Percentiles rank a stretch among this genome's conserved stretches.
Conservation (phyloP, 225 moss, liverwort and hornwort species). For the Thuidium tamariscinum region DNA sequence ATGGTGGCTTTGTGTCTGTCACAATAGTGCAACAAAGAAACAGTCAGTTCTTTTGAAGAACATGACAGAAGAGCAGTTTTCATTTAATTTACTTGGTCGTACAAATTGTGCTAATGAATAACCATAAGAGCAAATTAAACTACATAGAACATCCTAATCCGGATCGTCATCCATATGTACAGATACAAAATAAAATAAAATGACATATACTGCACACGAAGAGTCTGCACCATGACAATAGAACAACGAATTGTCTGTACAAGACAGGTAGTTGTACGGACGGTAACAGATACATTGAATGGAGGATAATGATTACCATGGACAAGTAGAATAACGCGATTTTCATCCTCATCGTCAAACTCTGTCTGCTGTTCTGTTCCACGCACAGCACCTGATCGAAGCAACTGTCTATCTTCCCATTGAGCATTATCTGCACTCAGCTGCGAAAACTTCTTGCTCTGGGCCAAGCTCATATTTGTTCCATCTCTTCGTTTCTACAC, state of each 20-base stretch:
- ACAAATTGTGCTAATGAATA: not conserved
- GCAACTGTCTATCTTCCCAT: conserved; percentile 95
- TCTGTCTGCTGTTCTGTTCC: conserved; percentile 93
- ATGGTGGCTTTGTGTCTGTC: conserved; percentile 93
- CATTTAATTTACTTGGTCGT: not conserved
- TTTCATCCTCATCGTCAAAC: conserved; percentile 99
- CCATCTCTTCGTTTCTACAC: conserved; percentile 87
- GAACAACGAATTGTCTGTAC: not conserved
- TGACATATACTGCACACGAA: not conserved
- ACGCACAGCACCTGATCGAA: conserved; percentile 94
- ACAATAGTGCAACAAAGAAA: not conserved
- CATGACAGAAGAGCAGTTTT: not conserved
- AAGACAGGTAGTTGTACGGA: not conserved
- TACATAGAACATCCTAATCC: not conserved
- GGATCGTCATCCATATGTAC: not conserved
- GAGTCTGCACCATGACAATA: not conserved
- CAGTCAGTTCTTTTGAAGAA: not conserved
- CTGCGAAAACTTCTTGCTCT: conserved; percentile 97
- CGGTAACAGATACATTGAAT: not conserved
- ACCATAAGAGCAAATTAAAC: not conserved
- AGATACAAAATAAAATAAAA: not conserved
- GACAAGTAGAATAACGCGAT: conserved; percentile 76
- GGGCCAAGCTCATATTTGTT: conserved; percentile 94
- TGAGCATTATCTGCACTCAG: conserved; percentile 98
- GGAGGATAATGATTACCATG: conserved; percentile 48